Evolutionary conservation across 768 basidiomycete species (phyloP), one percentile per base, ranked within the genome.

Genomic region (Hortiboletus flavorubellus): DNA sequence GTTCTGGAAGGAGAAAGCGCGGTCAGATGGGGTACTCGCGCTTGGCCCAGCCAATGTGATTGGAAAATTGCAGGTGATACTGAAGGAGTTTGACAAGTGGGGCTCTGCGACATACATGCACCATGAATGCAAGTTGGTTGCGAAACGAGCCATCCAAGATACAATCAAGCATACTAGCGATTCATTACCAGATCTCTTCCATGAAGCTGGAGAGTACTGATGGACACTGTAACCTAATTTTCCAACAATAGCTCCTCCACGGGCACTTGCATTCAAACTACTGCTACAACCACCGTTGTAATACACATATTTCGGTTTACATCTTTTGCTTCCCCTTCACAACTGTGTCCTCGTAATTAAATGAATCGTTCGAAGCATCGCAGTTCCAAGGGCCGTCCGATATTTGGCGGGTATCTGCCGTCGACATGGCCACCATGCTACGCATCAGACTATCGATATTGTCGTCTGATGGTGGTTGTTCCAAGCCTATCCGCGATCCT

Each of bases 101-200:
- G 85, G 86, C 2, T 80, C 79, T 55, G 83, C 83, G 54, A 83
- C 84, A n/a, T 87, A 87, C 64, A 89, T 89, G 88, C 85, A 89
- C 61, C 84, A 82, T 53, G 88, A 89, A 53, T 90, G 88, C 72
- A 77, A 84, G 64, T 69, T 74, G 62, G 68, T 73, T 21, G 88
- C 86, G 23, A 79, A 79, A 66, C 78, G 78, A 60, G 76, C 76
- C 44, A 81, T 89, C 44, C 67, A 69, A 23, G 84, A 84, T 42
- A 71, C 78, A 51, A 75, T 86, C 39, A 84, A 76, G 66, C 71
- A 72, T 12, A 75, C 86, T 12, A 84, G 82, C 59, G 81, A 86
- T 23, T 76, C 74, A 2, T 65, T 89, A 40, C 78, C 86, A 0
- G 84, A 87, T 57, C 86, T 80, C 65, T 89, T 89, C 63, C 59